phyloP scores from a whole-genome alignment of 345 rosid genomes.

The Gossypium arboreum region DNA sequence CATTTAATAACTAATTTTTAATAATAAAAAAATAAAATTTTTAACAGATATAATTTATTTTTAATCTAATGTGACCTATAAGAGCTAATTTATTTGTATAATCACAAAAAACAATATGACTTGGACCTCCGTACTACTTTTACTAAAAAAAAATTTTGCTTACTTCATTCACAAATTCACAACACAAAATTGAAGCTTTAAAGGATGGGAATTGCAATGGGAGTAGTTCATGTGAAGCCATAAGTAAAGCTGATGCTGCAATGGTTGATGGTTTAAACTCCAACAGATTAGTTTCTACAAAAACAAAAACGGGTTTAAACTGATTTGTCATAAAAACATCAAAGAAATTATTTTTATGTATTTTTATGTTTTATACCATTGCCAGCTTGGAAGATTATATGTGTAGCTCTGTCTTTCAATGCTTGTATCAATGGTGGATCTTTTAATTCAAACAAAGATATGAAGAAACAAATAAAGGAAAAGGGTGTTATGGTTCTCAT shows the following conservation, averaged over 20 bases:
- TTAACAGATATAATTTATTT: too few relatives aligned
- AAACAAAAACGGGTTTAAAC: slow-evolving; percentile 8
- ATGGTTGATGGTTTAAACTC: slow-evolving; percentile 60
- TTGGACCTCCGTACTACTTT: too few relatives aligned
- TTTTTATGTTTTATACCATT: slow-evolving; percentile 28
- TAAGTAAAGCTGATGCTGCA: slow-evolving; percentile 59
- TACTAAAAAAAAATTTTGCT: not conserved
- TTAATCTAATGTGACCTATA: too few relatives aligned
- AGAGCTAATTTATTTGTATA: too few relatives aligned
- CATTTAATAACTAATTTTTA: too few relatives aligned
- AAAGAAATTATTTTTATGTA: not conserved
- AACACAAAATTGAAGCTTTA: slow-evolving; percentile 31
- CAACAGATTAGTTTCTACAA: slow-evolving; percentile 44
- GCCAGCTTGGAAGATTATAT: slow-evolving; percentile 47
- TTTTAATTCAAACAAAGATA: slow-evolving; percentile 36
- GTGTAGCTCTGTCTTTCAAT: slow-evolving; percentile 45
- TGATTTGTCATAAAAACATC: not conserved
- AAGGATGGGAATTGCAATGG: slow-evolving; percentile 46
- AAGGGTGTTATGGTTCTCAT: slow-evolving; percentile 73
- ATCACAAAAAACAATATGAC: too few relatives aligned
- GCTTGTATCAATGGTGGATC: slow-evolving; percentile 39
- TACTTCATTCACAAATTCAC: slow-evolving; percentile 42
- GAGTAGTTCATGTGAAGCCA: slow-evolving; percentile 47
- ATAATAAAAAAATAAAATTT: too few relatives aligned
- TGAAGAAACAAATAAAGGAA: slow-evolving; percentile 49